Evolutionary conservation across 2,329 filamentous ascomycete species (phyloP).

Genomic region (Colletotrichum sp.): DNA sequence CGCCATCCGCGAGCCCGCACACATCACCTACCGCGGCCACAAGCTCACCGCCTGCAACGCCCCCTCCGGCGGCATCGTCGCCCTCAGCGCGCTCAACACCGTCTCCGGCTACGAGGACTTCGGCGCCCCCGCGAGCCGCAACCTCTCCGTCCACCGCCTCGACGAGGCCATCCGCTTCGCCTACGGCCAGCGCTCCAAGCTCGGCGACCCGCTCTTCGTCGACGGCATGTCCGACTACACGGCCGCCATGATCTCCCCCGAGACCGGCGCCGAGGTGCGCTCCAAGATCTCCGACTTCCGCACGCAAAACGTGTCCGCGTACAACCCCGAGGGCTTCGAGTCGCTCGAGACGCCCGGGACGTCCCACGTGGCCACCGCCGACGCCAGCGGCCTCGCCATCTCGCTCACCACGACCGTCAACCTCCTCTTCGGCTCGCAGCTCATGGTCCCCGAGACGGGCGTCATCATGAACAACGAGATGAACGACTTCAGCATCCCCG

Average conservation of each 20-base stretch:
- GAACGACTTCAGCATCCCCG: slow-evolving; percentile 81
- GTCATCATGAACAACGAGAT: slow-evolving; percentile 72
- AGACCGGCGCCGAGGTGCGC: slow-evolving; percentile 58
- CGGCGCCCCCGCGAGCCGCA: slow-evolving; percentile 55
- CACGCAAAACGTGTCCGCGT: slow-evolving; percentile 43
- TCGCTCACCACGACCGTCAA: slow-evolving; percentile 85
- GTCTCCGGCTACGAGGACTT: slow-evolving; percentile 74
- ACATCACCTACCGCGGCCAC: slow-evolving; percentile 72
- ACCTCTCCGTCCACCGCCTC: slow-evolving; percentile 76
- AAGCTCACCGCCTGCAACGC: slow-evolving; percentile 72
- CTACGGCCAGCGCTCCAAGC: slow-evolving; percentile 74
- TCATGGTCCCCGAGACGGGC: slow-evolving; percentile 83
- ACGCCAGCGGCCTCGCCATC: slow-evolving; percentile 73
- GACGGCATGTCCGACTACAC: slow-evolving; percentile 64
- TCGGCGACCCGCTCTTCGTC: slow-evolving; percentile 81
- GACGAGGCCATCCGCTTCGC: slow-evolving; percentile 85
- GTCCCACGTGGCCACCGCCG: slow-evolving; percentile 70
- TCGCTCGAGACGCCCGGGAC: slow-evolving; percentile 69
- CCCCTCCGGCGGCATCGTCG: slow-evolving; percentile 76
- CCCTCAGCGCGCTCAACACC: slow-evolving; percentile 75
- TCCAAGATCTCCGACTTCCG: slow-evolving; percentile 47
- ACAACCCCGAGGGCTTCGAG: slow-evolving; percentile 52
- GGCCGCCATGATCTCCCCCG: slow-evolving; percentile 67
- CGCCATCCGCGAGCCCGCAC: slow-evolving; percentile 62
- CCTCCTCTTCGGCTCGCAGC: slow-evolving; percentile 75